phyloP scores from a whole-genome alignment of 345 rosid genomes.

The Eucalyptus dawsonii region DNA sequence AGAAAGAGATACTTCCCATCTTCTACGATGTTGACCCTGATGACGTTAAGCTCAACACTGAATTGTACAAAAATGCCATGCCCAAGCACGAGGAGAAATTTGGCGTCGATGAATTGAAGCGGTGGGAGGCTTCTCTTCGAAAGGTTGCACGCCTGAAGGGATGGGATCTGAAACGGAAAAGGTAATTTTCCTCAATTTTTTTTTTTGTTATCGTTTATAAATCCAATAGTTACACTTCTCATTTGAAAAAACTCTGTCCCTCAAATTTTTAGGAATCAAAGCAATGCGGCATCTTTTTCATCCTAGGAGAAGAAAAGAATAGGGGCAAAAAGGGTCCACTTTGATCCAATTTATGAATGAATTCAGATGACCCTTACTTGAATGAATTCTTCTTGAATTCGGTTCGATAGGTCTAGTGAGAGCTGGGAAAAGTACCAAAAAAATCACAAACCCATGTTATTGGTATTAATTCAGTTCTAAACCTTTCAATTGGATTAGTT shows the following conservation, averaged over 20 bases:
- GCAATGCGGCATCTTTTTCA: not conserved
- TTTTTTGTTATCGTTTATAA: not conserved
- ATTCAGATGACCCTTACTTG: not conserved
- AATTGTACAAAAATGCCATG: not conserved
- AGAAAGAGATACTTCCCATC: not conserved
- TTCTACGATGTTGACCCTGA: not conserved
- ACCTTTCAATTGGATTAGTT: too few species aligned
- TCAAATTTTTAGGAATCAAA: not conserved
- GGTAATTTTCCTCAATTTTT: not conserved
- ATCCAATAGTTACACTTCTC: not conserved
- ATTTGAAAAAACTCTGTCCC: not conserved
- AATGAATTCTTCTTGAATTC: not conserved
- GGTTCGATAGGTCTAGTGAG: not conserved
- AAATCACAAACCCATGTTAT: rapidly evolving
- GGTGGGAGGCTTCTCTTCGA: not conserved
- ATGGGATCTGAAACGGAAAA: not conserved
- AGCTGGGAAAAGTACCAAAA: not conserved
- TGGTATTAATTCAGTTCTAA: too few species aligned
- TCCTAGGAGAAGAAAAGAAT: not conserved
- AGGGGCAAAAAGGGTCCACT: not conserved
- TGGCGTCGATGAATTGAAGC: not conserved
- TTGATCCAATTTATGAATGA: not conserved
- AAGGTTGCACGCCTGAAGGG: not conserved
- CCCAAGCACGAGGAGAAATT: not conserved
- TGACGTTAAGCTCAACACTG: not conserved